phyloP scores from a whole-genome alignment of 2,329 filamentous ascomycete species.

The Zymoseptoria tritici region DNA sequence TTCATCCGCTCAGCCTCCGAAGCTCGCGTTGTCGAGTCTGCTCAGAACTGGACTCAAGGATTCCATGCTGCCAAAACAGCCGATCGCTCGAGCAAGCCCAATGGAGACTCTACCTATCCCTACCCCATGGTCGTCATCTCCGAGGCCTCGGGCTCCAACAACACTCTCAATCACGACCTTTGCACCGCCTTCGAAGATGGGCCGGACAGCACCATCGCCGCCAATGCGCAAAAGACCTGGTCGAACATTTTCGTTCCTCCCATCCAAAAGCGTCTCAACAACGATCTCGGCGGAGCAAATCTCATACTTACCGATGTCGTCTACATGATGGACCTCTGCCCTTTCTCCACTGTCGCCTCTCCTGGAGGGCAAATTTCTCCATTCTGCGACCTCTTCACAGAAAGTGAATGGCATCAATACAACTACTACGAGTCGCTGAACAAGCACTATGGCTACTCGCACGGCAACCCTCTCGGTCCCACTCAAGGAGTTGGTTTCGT shows the following conservation, averaged over 20 bases:
- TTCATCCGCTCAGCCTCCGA: slow-evolving; percentile 68
- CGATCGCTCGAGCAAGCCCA: slow-evolving; percentile 30
- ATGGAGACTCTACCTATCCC: slow-evolving; percentile 39
- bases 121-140: slow-evolving; percentile 60
- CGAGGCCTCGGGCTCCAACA: slow-evolving; percentile 62
- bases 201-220: slow-evolving; percentile 42
- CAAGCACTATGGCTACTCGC: slow-evolving; percentile 78
- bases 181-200: slow-evolving; percentile 65
- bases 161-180: slow-evolving; percentile 68
- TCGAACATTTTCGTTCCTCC: slow-evolving; percentile 55
- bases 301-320: slow-evolving; percentile 57
- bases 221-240: slow-evolving; percentile 51
- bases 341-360: slow-evolving; percentile 71
- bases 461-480: slow-evolving; percentile 69
- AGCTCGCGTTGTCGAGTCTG: slow-evolving; percentile 65
- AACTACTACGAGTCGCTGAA: slow-evolving; percentile 72
- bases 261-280: slow-evolving; percentile 63
- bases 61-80: slow-evolving; percentile 53
- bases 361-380: slow-evolving; percentile 50
- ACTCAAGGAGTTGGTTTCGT: slow-evolving; percentile 82
- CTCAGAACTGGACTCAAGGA: slow-evolving; percentile 65
- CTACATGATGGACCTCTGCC: slow-evolving; percentile 80
- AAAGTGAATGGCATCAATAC: slow-evolving; percentile 72
- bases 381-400: slow-evolving; percentile 71
- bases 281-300: slow-evolving; percentile 59